Percentiles rank a stretch among this genome's conserved stretches.
Evolutionary conservation across 805 yeast species (phyloP).

Genomic region (Scheffersomyces amazonensis): DNA sequence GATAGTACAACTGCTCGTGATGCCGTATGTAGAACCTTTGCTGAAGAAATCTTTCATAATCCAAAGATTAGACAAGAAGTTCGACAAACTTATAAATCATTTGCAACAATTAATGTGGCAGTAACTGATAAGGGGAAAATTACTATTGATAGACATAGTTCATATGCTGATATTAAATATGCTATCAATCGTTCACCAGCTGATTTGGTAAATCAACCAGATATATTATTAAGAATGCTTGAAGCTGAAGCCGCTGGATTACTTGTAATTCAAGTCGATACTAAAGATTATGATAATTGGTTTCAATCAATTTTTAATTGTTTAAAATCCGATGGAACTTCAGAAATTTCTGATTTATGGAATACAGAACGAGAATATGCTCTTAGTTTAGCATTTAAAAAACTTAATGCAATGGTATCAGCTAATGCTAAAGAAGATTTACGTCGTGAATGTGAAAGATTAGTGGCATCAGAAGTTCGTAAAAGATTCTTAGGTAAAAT

Average conservation of each 20-base stretch:
- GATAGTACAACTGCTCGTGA: conserved; percentile 61
- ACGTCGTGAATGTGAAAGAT: conserved; percentile 69
- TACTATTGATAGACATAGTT: conserved; percentile 75
- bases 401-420: conserved; percentile 63
- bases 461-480: conserved; percentile 69
- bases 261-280: conserved; percentile 59
- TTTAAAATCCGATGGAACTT: conserved; percentile 73
- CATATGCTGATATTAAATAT: conserved; percentile 87
- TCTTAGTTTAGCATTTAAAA: conserved; percentile 63
- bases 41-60: conserved; percentile 78
- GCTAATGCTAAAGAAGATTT: conserved; percentile 80
- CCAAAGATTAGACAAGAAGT: conserved; percentile 75
- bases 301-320: conserved; percentile 41
- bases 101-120: conserved; percentile 67
- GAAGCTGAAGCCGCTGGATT: conserved; percentile 85
- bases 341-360: conserved; percentile 79
- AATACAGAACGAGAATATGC: conserved; percentile 68
- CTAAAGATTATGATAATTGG: conserved; percentile 43
- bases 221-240: conserved; percentile 80
- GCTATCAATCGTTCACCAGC: conserved; percentile 76
- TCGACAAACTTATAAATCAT: conserved; percentile 58
- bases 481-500: conserved; percentile 64
- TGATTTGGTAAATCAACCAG: conserved; percentile 76
- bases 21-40: conserved; percentile 71
- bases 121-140: conserved; percentile 72